These are phyloP conservation scores for Bipolaris gigantea DNA, from an alignment of 2,329 filamentous ascomycete genomes.

Conservation along the genomic window DNA sequence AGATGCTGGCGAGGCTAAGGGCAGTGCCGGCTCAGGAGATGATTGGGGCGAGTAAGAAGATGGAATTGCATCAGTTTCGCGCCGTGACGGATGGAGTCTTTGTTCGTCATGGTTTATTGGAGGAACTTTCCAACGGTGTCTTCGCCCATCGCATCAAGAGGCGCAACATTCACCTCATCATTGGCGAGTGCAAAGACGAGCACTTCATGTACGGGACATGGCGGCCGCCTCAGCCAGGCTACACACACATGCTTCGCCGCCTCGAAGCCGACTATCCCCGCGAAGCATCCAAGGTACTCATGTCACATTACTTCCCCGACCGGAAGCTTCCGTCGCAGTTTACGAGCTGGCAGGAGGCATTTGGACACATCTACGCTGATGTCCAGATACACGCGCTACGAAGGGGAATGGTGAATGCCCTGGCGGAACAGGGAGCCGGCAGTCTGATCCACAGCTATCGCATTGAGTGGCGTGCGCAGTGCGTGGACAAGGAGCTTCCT, in stretches of 20 bases:
- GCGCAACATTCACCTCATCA: slow-evolving; percentile 54
- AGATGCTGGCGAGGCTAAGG: slow-evolving; percentile 54
- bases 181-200: slow-evolving; percentile 60
- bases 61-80: slow-evolving; percentile 58
- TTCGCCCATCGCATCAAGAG: slow-evolving; percentile 51
- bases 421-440: slow-evolving; percentile 50
- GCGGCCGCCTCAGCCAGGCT: slow-evolving; percentile 50
- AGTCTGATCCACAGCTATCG: slow-evolving; percentile 56
- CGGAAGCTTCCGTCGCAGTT: slow-evolving; percentile 45
- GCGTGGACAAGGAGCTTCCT: slow-evolving; percentile 49
- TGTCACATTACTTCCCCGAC: slow-evolving; percentile 50
- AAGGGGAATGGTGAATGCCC: slow-evolving; percentile 53
- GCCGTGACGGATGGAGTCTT: slow-evolving; percentile 56
- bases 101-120: slow-evolving; percentile 49
- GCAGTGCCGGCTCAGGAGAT: slow-evolving; percentile 44
- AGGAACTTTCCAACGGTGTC: slow-evolving; percentile 52
- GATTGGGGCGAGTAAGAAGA: slow-evolving; percentile 47
- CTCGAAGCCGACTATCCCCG: slow-evolving; percentile 58
- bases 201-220: slow-evolving; percentile 56
- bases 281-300: slow-evolving; percentile 48
- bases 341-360: slow-evolving; percentile 55
- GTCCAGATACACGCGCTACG: slow-evolving; percentile 59
- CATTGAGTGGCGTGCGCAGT: slow-evolving; percentile 57
- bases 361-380: slow-evolving; percentile 59
- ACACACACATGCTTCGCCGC: slow-evolving; percentile 49